These are phyloP conservation scores for Nannochloropsis gaditana DNA, from an alignment of 108 stramenopile species.

Conservation along the genomic window DNA sequence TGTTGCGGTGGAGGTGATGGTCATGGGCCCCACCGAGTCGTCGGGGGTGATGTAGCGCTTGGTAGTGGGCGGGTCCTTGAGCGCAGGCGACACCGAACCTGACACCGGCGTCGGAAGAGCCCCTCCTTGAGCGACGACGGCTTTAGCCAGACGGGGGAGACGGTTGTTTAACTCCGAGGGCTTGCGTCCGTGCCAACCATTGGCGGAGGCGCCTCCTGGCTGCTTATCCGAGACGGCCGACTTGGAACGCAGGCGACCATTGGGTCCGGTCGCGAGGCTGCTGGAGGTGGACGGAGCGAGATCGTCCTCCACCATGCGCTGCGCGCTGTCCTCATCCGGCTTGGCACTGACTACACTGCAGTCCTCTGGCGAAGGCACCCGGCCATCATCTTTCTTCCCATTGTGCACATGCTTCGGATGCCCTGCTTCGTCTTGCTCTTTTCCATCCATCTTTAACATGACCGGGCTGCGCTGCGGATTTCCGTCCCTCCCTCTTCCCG, in stretches of 20 bases:
- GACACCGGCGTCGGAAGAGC: neutral
- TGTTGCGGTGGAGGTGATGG: neutral
- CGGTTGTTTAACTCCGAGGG: constrained; percentile 7
- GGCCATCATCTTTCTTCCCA: neutral
- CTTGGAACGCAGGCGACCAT: neutral
- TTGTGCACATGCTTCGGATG: neutral
- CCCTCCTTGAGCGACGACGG: neutral
- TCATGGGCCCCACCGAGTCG: neutral
- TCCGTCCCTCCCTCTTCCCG: neutral
- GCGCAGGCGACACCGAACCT: neutral
- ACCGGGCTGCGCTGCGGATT: neutral
- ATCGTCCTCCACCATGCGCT: neutral
- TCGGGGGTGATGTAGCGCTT: constrained; percentile 17
- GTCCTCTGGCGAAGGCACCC: no score
- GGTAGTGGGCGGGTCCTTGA: neutral
- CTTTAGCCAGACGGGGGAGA: neutral
- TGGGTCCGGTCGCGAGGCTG: neutral
- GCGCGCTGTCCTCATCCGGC: constrained; percentile 9
- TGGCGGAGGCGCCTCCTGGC: neutral
- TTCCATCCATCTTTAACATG: constrained; percentile 2
- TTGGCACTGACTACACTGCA: neutral
- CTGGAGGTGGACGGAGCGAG: neutral
- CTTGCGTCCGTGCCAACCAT: neutral
- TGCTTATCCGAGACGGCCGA: neutral
- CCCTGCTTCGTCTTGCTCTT: constrained; percentile 7